These are phyloP conservation scores for Ceratocystis variospora DNA, from an alignment of 2,329 filamentous ascomycete species.

Conservation along the genomic window DNA sequence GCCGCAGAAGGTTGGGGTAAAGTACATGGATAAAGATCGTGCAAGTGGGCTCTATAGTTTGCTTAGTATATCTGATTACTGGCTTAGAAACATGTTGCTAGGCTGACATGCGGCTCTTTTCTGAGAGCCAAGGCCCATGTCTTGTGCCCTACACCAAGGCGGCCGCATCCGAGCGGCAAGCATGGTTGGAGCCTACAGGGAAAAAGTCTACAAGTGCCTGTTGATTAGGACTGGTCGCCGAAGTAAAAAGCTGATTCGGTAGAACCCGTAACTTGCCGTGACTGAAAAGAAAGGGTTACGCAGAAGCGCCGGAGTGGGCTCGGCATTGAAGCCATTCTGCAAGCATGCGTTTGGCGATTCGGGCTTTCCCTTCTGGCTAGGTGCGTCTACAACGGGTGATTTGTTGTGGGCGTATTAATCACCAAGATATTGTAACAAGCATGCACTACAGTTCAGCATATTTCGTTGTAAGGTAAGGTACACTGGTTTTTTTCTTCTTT, in stretches of 20 bases:
- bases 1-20: background rate
- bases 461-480: too few relatives aligned
- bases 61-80: background rate
- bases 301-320: slow-evolving; percentile 4
- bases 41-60: background rate
- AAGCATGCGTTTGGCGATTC: too few relatives aligned
- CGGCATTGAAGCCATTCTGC: background rate
- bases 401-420: too few relatives aligned
- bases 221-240: background rate
- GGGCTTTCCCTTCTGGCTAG: too few relatives aligned
- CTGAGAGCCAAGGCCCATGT: background rate
- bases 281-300: background rate
- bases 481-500: background rate
- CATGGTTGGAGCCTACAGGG: background rate
- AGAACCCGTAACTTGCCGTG: background rate
- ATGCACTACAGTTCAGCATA: too few relatives aligned
- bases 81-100: background rate
- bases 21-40: background rate
- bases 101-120: background rate
- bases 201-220: background rate
- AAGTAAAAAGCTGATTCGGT: background rate
- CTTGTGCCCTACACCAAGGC: background rate
- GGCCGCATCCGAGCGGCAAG: slow-evolving; percentile 5
- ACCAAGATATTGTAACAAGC: too few relatives aligned
- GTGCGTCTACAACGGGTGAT: too few relatives aligned